phyloP scores from a whole-genome alignment of 2,329 filamentous ascomycete genomes.

The Pestalotiopsis sp. region DNA sequence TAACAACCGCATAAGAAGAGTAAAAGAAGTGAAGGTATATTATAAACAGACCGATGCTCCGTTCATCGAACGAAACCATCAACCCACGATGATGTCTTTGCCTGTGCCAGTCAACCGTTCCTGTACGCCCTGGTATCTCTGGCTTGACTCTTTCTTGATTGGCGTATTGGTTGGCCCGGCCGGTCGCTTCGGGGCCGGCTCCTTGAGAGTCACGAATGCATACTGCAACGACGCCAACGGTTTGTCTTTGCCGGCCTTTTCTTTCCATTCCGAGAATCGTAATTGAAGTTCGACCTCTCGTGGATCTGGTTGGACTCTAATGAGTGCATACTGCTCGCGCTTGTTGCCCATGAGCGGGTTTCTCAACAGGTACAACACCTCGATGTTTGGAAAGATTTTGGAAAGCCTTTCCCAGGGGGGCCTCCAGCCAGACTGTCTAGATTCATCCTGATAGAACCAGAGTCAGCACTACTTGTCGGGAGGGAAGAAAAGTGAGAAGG shows the following conservation, averaged over 20 bases:
- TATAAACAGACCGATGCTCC: not conserved
- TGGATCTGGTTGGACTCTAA: conserved; percentile 23
- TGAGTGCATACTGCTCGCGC: conserved; percentile 26
- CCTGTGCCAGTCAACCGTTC: conserved; percentile 25
- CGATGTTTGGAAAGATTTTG: conserved; percentile 29
- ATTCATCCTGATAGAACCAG: conserved; percentile 17
- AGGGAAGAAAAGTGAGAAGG: too few relatives aligned
- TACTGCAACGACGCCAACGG: conserved; percentile 26
- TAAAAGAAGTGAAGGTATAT: too few relatives aligned
- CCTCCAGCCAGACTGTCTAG: conserved; percentile 15
- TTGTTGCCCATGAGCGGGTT: conserved; percentile 25
- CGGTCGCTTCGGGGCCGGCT: not conserved
- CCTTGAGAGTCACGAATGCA: conserved; percentile 25
- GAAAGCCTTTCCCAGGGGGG: conserved; percentile 30
- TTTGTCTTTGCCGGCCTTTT: conserved; percentile 18
- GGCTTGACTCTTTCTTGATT: conserved; percentile 6
- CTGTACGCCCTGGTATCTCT: conserved; percentile 23
- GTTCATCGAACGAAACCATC: conserved; percentile 1
- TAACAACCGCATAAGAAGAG: too few relatives aligned
- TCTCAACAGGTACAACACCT: conserved; percentile 30
- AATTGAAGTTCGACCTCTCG: conserved; percentile 22
- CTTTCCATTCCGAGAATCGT: conserved; percentile 32
- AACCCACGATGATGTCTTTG: conserved; percentile 31
- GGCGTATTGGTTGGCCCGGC: not conserved
- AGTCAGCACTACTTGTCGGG: not conserved